A percentile compares a stretch with the other conserved stretches of the same genome.
Conservation (phyloP, 768 basidiomycete species). For the Tephrocybe rancida region DNA sequence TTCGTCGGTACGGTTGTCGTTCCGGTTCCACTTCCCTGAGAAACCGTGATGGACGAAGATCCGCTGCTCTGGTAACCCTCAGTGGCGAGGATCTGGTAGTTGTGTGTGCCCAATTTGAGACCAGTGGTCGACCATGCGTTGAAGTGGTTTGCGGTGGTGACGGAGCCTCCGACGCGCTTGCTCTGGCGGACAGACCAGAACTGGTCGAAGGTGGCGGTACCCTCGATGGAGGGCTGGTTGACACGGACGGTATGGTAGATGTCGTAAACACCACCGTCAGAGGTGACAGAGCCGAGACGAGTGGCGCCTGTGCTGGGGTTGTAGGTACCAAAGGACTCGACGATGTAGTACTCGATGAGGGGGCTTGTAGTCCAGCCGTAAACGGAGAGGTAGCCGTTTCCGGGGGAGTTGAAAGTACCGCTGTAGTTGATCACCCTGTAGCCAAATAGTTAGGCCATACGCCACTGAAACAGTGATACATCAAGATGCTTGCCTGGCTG, state of each 20-base stretch:
- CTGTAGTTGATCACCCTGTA: slow-evolving; percentile 36
- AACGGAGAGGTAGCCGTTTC: slow-evolving; percentile 44
- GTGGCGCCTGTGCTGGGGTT: slow-evolving; percentile 36
- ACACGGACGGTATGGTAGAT: slow-evolving; percentile 37
- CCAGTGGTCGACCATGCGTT: slow-evolving; percentile 41
- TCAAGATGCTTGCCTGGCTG: too few relatives aligned
- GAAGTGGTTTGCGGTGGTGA: slow-evolving; percentile 42
- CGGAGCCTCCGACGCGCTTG: slow-evolving; percentile 33
- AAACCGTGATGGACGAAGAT: slow-evolving; percentile 16
- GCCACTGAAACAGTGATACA: too few relatives aligned
- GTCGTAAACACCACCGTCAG: slow-evolving; percentile 43
- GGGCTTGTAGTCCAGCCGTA: slow-evolving; percentile 47
- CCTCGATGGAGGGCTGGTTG: slow-evolving; percentile 44
- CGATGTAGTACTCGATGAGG: slow-evolving; percentile 50
- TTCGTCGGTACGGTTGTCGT: too few relatives aligned
- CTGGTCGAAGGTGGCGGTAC: slow-evolving; percentile 48
- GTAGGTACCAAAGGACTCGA: slow-evolving; percentile 41
- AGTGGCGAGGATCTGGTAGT: slow-evolving; percentile 48
- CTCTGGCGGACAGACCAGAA: slow-evolving; percentile 45
- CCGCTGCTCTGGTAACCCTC: slow-evolving; percentile 46
- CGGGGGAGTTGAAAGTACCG: slow-evolving; percentile 35
- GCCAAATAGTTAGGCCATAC: neutral
- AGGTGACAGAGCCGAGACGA: slow-evolving; percentile 38
- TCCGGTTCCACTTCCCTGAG: too few relatives aligned
- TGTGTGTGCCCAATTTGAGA: slow-evolving; percentile 38